Evolutionary conservation across 768 basidiomycete species (phyloP), one percentile per base, ranked within the genome.

Genomic region (Strobilomyces dryophilus): DNA sequence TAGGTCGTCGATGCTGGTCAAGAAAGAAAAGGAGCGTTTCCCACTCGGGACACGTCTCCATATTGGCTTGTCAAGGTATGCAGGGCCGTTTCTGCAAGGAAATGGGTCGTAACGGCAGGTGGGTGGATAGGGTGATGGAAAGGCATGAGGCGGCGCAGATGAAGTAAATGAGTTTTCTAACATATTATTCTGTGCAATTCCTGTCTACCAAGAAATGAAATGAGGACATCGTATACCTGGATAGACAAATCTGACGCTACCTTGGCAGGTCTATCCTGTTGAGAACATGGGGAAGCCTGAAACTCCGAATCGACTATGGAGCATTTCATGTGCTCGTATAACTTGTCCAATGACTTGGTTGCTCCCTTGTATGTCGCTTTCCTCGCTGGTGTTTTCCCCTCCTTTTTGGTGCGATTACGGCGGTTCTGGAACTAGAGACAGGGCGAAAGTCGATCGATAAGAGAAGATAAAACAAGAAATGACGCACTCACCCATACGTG

Each of bases 71-170:
- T n/a, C 7, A 27, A 64, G 37, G 27, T 0, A 12, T 17, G 18
- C 2, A 4, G 42, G n/a, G 0, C 56, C 37, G 2, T 21, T 37
- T 52, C 61, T 61, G 49, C 56, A 58, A 0, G 53, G 62, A 4
- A 63, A 63, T 12, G 62, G 62, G 27, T 63, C 53, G 6, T 64
- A 51, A 40, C 6, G 10, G 20, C 62, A 64, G 2, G 4, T 45
- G 0, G 56, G 52, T 8, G 62, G 62, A 35, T 63, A 63, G 8
- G 29, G 1, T 0, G 56, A 58, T 0, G 62, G 62, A 41, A 64
- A 63, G 0, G 54, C 56, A 15, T 63, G 62, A 1, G 26, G 36
- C 8, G 62, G 62, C 1, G 62, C n/a, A 26, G 45, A 12, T 5
- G 39, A 47, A 1, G 6, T 0, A 12, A 62, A 49, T 0, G 6